Evolutionary conservation across 768 basidiomycete genomes (phyloP).

Genomic region (Coprinopsis cinerea): DNA sequence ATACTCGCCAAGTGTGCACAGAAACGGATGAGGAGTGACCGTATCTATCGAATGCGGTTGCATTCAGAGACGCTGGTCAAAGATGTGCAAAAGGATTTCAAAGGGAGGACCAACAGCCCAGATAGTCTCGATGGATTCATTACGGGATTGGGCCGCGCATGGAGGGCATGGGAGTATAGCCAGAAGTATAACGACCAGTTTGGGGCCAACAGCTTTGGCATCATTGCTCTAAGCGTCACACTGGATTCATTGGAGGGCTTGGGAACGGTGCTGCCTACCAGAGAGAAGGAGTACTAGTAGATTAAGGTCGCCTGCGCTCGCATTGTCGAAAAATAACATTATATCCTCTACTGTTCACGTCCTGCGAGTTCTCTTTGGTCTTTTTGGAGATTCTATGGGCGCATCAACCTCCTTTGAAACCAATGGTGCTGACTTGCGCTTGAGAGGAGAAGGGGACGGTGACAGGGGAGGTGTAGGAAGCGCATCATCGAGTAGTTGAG

Average conservation of each 20-base stretch:
- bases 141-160: conserved; percentile 44
- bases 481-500: neutral
- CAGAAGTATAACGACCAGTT: conserved; percentile 27
- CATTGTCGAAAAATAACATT: neutral
- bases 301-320: too few species aligned
- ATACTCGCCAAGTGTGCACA: conserved; percentile 69
- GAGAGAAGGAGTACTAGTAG: neutral
- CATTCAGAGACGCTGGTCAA: conserved; percentile 48
- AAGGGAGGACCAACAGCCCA: conserved; percentile 13
- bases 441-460: conserved; percentile 25
- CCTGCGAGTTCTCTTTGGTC: too few species aligned
- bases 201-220: conserved; percentile 60
- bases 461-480: conserved; percentile 24
- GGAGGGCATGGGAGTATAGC: conserved; percentile 62
- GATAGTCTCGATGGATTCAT: conserved; percentile 21
- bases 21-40: conserved; percentile 50
- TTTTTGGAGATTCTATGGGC: too few species aligned
- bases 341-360: neutral
- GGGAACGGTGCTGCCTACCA: neutral
- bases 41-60: conserved; percentile 57
- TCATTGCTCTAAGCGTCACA: conserved; percentile 55
- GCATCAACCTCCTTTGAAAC: too few species aligned
- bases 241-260: conserved; percentile 51
- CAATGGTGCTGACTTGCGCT: conserved; percentile 20
- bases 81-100: conserved; percentile 39